These are phyloP conservation scores for Penicillium bovifimosum DNA, from an alignment of 495 filamentous ascomycete genomes.

Conservation along the genomic window DNA sequence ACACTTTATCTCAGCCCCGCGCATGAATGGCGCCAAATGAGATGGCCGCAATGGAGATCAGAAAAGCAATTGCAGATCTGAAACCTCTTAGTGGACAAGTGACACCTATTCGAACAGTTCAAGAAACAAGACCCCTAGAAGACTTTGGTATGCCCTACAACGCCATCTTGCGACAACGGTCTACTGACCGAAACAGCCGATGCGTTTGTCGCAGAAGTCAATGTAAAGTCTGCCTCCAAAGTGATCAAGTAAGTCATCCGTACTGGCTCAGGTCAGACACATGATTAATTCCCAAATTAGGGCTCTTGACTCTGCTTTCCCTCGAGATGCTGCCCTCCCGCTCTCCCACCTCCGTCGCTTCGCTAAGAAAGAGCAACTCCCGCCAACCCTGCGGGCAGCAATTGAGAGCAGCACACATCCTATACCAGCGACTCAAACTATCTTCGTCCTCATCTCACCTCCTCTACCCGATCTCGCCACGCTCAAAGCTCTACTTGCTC, in stretches of 20 bases:
- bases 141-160: constrained; percentile 31
- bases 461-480: constrained; percentile 27
- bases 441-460: constrained; percentile 37
- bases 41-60: constrained; percentile 22
- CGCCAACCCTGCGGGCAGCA: constrained; percentile 36
- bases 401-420: constrained; percentile 18
- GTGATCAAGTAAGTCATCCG: constrained; percentile 39
- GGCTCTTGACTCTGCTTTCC: constrained; percentile 42
- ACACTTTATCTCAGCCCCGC: neutral
- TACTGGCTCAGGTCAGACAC: too few species aligned
- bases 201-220: constrained; percentile 42
- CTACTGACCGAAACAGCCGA: constrained; percentile 25
- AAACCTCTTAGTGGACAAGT: constrained; percentile 29
- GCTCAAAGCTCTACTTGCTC: constrained; percentile 30
- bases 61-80: constrained; percentile 19
- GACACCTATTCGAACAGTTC: constrained; percentile 35
- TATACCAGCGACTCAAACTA: constrained; percentile 17
- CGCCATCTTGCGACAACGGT: neutral
- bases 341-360: constrained; percentile 79
- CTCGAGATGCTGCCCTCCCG: constrained; percentile 53
- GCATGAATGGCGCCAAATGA: neutral
- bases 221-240: constrained; percentile 40
- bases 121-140: constrained; percentile 36
- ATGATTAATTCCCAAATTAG: constrained; percentile 15
- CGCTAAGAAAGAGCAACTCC: constrained; percentile 65